phyloP scores from a whole-genome alignment of 345 rosid species.

The Euphorbia lathyris region DNA sequence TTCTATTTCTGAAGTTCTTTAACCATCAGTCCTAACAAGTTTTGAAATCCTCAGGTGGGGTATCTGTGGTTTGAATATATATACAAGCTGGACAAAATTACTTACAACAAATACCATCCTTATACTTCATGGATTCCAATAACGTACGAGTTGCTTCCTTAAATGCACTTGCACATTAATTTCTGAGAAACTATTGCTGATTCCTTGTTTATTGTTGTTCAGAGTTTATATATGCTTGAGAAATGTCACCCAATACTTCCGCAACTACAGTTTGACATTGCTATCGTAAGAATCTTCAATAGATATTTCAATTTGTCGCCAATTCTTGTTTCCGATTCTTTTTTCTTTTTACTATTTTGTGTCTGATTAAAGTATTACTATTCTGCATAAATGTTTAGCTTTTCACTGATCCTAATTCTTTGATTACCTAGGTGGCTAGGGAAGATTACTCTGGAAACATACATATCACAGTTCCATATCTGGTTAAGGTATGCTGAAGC shows the following conservation, averaged over 20 bases:
- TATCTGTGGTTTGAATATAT: conserved; percentile 80
- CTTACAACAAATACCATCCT: conserved; percentile 97
- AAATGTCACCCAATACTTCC: conserved; percentile 77
- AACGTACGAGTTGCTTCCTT: conserved; percentile 53
- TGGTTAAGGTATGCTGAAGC: conserved; percentile 78
- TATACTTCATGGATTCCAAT: conserved; percentile 99
- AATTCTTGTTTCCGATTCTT: conserved; percentile 3
- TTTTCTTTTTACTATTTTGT: not conserved
- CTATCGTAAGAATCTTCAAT: conserved; percentile 63
- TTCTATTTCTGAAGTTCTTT: conserved; percentile 1
- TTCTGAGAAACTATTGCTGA: not conserved
- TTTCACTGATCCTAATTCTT: conserved; percentile 13
- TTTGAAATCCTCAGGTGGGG: conserved; percentile 56
- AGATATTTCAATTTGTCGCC: conserved; percentile 10
- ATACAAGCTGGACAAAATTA: conserved; percentile 86
- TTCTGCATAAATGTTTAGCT: not conserved
- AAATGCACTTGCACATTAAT: conserved; percentile 4
- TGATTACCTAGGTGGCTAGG: conserved; percentile 73
- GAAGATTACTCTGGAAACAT: conserved; percentile 85
- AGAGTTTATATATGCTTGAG: conserved; percentile 92
- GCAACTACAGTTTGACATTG: conserved; percentile 84
- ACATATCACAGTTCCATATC: conserved; percentile 88
- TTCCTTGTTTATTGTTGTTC: conserved; percentile 24
- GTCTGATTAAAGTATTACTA: not conserved
- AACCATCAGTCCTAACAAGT: conserved; percentile 14